Base-by-base conservation (phyloP, 805 yeast species). In the Ogataea nakhonphanomensis region DNA sequence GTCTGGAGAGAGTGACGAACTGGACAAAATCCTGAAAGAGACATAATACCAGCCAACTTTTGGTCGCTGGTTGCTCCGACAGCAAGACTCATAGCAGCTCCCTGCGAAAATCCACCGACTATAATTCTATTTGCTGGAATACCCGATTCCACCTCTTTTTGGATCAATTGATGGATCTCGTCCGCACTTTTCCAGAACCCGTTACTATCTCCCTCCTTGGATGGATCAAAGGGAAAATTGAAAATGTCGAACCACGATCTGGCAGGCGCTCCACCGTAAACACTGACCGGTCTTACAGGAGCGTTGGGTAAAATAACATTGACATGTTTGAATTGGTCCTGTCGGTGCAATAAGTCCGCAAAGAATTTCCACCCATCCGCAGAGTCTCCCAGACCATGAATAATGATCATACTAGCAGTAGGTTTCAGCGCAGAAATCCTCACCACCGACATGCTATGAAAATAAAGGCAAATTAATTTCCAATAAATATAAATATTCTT, bases 101-200 rank as follows among this genome's bases (percentile, higher is more conserved):
- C 99, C 65, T 93, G 99, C 4, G 95, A 83, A 59, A 93, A 93
- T 0, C 99, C 99, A 25, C 98, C 98, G 42, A 93, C 68, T n/a
- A 93, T 67, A 33, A 93, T 84, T 38, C 84, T 76, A 12, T 77
- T 78, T 0, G 83, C 68, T 4, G 76, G 70, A 25, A 84, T 73
- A 8, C 82, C 78, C 6, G 53, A 51, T 7, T 73, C 74, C 11
- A 74, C 65, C 49, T 81, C 79, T 40, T 78, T 78, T 14, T 71
- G 59, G 30, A 84, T 69, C 48, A 72, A 65, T 1, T 53, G 51
- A 36, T 71, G 66, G 17, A 82, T 65, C 3, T 62, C 51, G 1
- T 70, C 69, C 32, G 78, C 64, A 9, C 80, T 66, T 37, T 67
- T 66, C 51, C 76, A 54, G 54, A 73, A 78, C 2, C 89, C 88